Evolutionary conservation across 1,284 basidiomycete genomes (phyloP), one percentile per base, ranked within the genome.

Genomic region (Phellopilus nigrolimitatus): DNA sequence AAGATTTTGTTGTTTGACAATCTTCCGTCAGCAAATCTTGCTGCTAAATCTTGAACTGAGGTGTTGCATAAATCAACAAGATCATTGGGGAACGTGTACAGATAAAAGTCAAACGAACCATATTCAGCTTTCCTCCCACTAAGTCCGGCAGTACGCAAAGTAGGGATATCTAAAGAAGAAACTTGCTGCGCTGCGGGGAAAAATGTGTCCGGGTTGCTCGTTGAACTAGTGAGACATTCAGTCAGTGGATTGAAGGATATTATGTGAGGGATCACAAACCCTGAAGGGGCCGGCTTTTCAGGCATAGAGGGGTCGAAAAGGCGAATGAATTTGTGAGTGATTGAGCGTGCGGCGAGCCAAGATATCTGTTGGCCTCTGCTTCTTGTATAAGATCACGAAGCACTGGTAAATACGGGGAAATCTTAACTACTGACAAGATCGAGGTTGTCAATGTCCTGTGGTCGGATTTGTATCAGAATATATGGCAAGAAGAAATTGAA

Each of bases 61-160:
- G 28, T 1, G 28, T 40, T n/a, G n/a, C 37, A 47, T 24, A 39
- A 21, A 45, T 12, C 8, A 44, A 7, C 7, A 38, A 45, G 27
- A 37, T n/a, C 45, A 38, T 25, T 28, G 8, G 47, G 6, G 27
- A 2, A 12, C 17, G 38, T n/a, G 41, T 19, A 47, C 15, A 21
- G 25, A 27, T 28, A 37, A 21, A 31, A 46, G 40, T 34, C 9
- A 34, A 49, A 38, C 78, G 60, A 52, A 88, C 88, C 76, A 63
- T 94, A 95, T 70, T 93, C 90, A 3, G 88, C 89, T 64, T 95
- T 95, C 17, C 91, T 73, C 22, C 70, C 76, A 57, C 87, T 91
- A 52, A 93, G 66, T 0, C 91, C 91, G 6, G 88, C 90, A 8
- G 76, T 73, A 47, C 79, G 77, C 44, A 94, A 68, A 1, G 72